Base-by-base conservation (phyloP, 2,329 filamentous ascomycete genomes). In the Fusarium caatingaense region DNA sequence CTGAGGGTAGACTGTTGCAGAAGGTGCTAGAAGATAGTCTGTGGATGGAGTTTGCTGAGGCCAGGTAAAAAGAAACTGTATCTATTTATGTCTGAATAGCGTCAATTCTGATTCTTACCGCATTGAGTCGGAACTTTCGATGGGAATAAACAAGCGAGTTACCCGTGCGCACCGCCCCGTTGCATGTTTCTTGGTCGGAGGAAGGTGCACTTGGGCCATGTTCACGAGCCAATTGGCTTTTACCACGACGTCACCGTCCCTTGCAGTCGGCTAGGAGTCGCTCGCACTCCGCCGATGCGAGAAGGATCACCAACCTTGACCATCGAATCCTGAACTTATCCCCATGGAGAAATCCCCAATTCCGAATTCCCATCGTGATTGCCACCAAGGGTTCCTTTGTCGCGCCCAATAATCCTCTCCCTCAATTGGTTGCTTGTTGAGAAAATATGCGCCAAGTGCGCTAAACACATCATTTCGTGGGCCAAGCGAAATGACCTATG, bases 41-140 rank as follows among this genome's bases (percentile, higher is more conserved):
- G 3, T 69, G 64, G 64, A 64, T 40, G 30, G 64, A 56, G 23
- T 69, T 56, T 51, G 64, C 64, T 7, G 49, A 55, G 25, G 42
- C 66, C 2, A 60, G 59, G 11, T 34, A 4, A n/a, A 1, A 18
- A 18, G n/a, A 11, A 1, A 12, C 3, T 7, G 18, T 37, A n/a
- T 12, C n/a, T n/a, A 7, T 37, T n/a, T 37, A 18, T 18, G 2
- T 18, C 32, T 34, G 16, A 3, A 18, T 6, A 18, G 16, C 8
- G 16, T 5, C 8, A 18, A 3, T 25, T 25, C 6, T 25, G 6
- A 25, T 25, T 25, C 23, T 25, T 25, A 25, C 25, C 25, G 8
- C 8, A 25, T 9, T 9, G 6, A 9, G 25, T 25, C 25, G 25
- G 25, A 8, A 15, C 13, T 32, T 2, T 32, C 30, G 30, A 32